phyloP scores from a whole-genome alignment of 176 grass and related monocot species.

The Triticum timopheevii region DNA sequence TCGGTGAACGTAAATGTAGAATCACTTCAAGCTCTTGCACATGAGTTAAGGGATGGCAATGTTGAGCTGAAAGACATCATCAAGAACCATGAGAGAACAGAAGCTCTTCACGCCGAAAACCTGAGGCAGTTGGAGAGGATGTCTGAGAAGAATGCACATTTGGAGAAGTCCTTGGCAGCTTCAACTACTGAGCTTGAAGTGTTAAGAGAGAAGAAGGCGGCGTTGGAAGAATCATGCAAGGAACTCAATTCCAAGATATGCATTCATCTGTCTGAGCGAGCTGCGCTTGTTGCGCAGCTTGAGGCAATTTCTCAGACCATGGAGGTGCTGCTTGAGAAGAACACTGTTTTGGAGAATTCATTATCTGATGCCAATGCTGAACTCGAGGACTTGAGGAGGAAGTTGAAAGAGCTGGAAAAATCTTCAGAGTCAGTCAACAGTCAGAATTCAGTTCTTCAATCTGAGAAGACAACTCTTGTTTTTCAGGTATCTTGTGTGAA shows the following conservation, averaged over 20 bases:
- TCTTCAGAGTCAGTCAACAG: constrained; percentile 41
- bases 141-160: constrained; percentile 59
- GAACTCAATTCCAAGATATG: constrained; percentile 55
- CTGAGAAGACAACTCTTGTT: constrained; percentile 66
- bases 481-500: constrained; percentile 49
- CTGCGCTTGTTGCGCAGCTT: constrained; percentile 56
- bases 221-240: constrained; percentile 59
- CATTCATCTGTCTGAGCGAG: constrained; percentile 51
- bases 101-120: constrained; percentile 48
- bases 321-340: constrained; percentile 56
- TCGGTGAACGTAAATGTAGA: constrained; percentile 67
- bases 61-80: constrained; percentile 77
- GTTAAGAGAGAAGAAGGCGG: constrained; percentile 47
- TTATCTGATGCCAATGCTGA: constrained; percentile 67
- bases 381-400: constrained; percentile 53
- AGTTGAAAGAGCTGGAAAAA: constrained; percentile 54
- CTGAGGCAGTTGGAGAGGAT: constrained; percentile 59
- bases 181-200: constrained; percentile 63
- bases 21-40: constrained; percentile 57
- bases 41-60: constrained; percentile 74
- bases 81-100: constrained; percentile 60
- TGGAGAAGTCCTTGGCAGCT: constrained; percentile 64
- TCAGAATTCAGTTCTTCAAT: constrained; percentile 56
- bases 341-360: constrained; percentile 74
- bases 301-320: constrained; percentile 64